Evolutionary conservation across 2,329 filamentous ascomycete species (phyloP).

Genomic region (Akanthomyces dipterigenus): DNA sequence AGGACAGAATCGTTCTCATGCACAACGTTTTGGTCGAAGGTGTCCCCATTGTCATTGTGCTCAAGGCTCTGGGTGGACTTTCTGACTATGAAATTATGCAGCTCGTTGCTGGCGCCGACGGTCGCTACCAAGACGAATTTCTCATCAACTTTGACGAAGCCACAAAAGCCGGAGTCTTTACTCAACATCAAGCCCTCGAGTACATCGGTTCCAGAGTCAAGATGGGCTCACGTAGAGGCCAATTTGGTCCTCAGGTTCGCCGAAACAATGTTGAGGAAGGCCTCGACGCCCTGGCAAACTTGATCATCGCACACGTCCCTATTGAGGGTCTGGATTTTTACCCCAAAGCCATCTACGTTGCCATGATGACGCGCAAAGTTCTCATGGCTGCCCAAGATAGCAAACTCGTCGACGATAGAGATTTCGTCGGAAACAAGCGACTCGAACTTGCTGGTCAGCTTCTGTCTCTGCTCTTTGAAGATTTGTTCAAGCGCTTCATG

Average conservation of each 20-base stretch:
- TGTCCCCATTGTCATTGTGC: constrained; percentile 86
- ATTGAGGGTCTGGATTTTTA: constrained; percentile 89
- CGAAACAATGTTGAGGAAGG: constrained; percentile 87
- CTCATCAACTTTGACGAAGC: constrained; percentile 92
- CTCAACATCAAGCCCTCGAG: constrained; percentile 91
- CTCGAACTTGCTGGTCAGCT: constrained; percentile 92
- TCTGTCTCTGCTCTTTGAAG: constrained; percentile 88
- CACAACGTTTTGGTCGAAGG: constrained; percentile 93
- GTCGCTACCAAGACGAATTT: constrained; percentile 89
- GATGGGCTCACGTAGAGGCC: constrained; percentile 65
- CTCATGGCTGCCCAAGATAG: constrained; percentile 89
- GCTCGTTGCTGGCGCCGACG: constrained; percentile 81
- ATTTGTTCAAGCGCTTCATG: constrained; percentile 94
- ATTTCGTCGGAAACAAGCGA: constrained; percentile 97
- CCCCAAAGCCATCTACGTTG: constrained; percentile 93
- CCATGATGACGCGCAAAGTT: constrained; percentile 94
- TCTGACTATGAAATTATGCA: constrained; percentile 93
- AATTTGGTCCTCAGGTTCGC: constrained; percentile 48
- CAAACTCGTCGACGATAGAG: constrained; percentile 86
- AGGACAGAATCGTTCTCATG: constrained; percentile 79
- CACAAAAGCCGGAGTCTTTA: constrained; percentile 75
- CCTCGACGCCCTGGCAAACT: constrained; percentile 82
- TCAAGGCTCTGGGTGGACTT: constrained; percentile 89
- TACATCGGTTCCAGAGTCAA: constrained; percentile 84
- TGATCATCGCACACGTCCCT: constrained; percentile 91